phyloP scores from a whole-genome alignment of 352 stramenopile species.

The Phytophthora litchii region DNA sequence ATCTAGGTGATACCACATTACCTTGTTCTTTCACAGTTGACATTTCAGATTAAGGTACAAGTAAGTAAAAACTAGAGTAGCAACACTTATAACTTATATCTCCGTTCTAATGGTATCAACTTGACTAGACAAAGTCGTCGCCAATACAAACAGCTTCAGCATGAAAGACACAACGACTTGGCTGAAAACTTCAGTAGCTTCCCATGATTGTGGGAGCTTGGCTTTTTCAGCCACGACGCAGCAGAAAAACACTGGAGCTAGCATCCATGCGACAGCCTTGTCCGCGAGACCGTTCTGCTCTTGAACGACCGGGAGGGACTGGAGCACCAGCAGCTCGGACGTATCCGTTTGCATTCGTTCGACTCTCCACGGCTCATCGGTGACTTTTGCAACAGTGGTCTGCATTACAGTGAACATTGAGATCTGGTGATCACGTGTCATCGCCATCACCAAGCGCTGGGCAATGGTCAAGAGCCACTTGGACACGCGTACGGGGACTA shows the following conservation, averaged over 20 bases:
- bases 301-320: conserved; percentile 1
- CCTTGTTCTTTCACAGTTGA: no score
- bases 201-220: conserved; percentile 23
- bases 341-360: conserved; percentile 5
- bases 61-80: no score
- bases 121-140: conserved; percentile 1
- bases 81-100: no score
- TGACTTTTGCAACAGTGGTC: conserved; percentile 1
- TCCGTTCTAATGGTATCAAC: no score
- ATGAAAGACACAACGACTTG: conserved; percentile 47
- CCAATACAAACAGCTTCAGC: conserved; percentile 40
- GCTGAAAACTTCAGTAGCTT: conserved; percentile 47
- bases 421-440: conserved; percentile 5
- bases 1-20: no score
- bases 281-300: conserved; percentile 25
- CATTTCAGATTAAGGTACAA: no score
- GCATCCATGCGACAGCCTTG: conserved; percentile 36
- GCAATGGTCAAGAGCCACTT: conserved; percentile 19
- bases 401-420: conserved; percentile 3
- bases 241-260: conserved; percentile 52
- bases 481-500: conserved; percentile 9
- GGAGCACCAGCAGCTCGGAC: conserved; percentile 5
- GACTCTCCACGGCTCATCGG: not conserved
- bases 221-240: conserved; percentile 43
- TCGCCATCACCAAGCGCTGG: conserved; percentile 6